Evolutionary conservation across 1,139 yeast genomes (phyloP).

Genomic region (Geotrichum cucujoidarum): DNA sequence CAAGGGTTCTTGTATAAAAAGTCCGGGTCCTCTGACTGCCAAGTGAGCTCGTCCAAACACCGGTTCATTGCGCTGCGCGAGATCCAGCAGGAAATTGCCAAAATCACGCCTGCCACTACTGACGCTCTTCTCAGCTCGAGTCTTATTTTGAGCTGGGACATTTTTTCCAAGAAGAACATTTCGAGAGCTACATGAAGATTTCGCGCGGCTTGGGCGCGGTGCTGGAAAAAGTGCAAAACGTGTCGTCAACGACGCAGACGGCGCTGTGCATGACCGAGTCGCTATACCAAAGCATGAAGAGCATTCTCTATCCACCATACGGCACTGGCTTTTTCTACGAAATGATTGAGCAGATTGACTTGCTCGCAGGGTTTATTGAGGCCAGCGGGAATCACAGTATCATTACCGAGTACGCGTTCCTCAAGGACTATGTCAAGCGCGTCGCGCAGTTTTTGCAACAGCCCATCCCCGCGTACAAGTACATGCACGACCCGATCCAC

Average conservation of each 20-base stretch:
- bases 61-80: slow-evolving; percentile 32
- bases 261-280: slow-evolving; percentile 34
- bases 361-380: slow-evolving; percentile 22
- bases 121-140: slow-evolving; percentile 33
- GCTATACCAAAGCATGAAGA: slow-evolving; percentile 33
- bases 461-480: neutral
- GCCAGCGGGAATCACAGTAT: slow-evolving; percentile 8
- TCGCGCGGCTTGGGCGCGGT: slow-evolving; percentile 35
- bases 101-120: slow-evolving; percentile 26
- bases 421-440: slow-evolving; percentile 24
- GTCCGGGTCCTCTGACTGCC: slow-evolving; percentile 22
- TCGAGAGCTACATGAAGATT: slow-evolving; percentile 30
- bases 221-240: slow-evolving; percentile 28
- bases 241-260: slow-evolving; percentile 28
- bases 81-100: slow-evolving; percentile 27
- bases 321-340: slow-evolving; percentile 36
- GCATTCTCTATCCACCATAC: slow-evolving; percentile 39
- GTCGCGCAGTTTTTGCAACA: slow-evolving; percentile 23
- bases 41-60: slow-evolving; percentile 27
- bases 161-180: slow-evolving; percentile 32
- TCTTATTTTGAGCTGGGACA: slow-evolving; percentile 34
- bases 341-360: slow-evolving; percentile 26
- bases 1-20: slow-evolving; percentile 30
- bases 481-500: slow-evolving; percentile 21
- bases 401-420: slow-evolving; percentile 22